Conservation (phyloP, 2,329 filamentous ascomycete genomes). For the Lasiodiplodia theobromae region DNA sequence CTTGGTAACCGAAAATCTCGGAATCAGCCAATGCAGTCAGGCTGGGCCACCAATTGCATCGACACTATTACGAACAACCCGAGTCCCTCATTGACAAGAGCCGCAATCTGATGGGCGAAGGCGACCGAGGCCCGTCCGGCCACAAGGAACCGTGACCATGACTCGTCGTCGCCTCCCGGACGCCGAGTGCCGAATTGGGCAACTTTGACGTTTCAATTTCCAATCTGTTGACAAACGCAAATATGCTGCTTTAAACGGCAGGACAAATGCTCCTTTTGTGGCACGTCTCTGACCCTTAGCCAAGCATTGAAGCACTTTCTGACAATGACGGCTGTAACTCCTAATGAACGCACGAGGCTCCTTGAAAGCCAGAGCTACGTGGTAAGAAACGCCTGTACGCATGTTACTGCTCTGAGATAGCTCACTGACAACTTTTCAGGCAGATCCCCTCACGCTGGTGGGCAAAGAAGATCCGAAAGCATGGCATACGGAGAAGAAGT, state of each 20-base stretch:
- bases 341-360: not conserved
- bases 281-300: no score
- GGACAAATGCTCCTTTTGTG: not conserved
- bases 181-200: not conserved
- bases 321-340: not conserved
- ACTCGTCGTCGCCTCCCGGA: not conserved
- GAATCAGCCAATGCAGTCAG: no score
- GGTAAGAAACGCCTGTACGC: not conserved
- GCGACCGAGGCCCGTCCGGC: not conserved
- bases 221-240: no score
- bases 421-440: not conserved
- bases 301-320: not conserved
- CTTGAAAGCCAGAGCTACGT: not conserved
- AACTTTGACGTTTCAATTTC: not conserved
- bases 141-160: not conserved
- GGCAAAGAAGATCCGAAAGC: conserved; percentile 4
- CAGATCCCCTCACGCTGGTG: not conserved
- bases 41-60: no score
- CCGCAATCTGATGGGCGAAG: not conserved
- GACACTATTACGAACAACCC: no score
- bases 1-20: no score
- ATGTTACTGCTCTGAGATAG: not conserved
- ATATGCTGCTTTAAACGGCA: no score
- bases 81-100: no score
- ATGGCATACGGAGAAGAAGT: not conserved